Evolutionary conservation across 345 rosid species (phyloP).

Genomic region (Balakata baccata): DNA sequence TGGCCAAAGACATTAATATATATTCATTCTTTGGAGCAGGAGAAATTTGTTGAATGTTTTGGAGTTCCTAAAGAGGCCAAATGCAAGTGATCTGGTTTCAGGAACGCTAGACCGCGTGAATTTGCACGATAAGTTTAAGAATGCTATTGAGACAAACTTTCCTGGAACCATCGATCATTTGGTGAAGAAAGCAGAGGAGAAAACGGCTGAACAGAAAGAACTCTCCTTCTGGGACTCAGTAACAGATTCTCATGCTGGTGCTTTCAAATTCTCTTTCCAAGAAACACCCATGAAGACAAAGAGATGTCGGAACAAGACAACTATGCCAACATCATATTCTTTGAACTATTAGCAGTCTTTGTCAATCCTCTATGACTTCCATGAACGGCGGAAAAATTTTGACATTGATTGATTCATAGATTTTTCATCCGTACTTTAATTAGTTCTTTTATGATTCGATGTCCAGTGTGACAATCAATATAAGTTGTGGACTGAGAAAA

Average conservation of each 20-base stretch:
- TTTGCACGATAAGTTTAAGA: conserved; percentile 66
- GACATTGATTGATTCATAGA: conserved; percentile 12
- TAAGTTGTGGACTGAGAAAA: too few relatives aligned
- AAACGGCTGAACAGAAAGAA: conserved; percentile 49
- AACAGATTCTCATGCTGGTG: conserved; percentile 58
- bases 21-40: conserved; percentile 40
- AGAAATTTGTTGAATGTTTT: conserved; percentile 77
- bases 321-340: background rate
- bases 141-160: conserved; percentile 54
- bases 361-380: background rate
- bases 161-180: conserved; percentile 62
- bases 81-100: conserved; percentile 76
- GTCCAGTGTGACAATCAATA: too few relatives aligned
- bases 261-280: conserved; percentile 77
- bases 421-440: background rate
- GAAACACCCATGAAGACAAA: background rate
- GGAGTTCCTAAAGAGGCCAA: conserved; percentile 83
- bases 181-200: conserved; percentile 52
- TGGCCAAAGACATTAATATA: background rate
- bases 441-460: too few relatives aligned
- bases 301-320: background rate
- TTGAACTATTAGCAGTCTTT: background rate
- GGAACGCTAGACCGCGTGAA: conserved; percentile 82
- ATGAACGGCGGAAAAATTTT: conserved; percentile 15
- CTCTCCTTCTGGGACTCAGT: conserved; percentile 79